A percentile compares a stretch with the other conserved stretches of the same genome.
Conservation (phyloP, 345 rosid genomes). For the Citrus medica region DNA sequence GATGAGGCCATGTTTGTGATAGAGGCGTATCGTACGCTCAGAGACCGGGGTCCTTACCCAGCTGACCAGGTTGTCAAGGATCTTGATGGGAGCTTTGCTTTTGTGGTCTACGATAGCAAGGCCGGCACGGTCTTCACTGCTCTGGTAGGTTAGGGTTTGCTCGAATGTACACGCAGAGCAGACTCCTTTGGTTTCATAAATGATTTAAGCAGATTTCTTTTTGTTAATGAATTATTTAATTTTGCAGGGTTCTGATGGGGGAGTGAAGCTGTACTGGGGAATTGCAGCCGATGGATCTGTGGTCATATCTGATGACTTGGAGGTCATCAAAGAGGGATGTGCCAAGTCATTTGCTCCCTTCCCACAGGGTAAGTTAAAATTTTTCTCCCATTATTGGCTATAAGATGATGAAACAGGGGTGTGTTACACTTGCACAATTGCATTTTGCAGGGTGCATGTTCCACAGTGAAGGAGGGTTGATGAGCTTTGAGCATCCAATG, state of each 20-base stretch:
- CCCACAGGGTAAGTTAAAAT: constrained; percentile 38
- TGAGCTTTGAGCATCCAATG: constrained; percentile 89
- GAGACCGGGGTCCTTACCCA: constrained; percentile 96
- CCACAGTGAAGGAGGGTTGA: constrained; percentile 69
- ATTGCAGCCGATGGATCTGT: constrained; percentile 84
- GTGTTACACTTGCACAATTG: background rate
- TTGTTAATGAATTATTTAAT: too few relatives aligned
- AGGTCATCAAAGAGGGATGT: constrained; percentile 75
- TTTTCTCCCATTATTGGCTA: too few relatives aligned
- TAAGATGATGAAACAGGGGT: too few relatives aligned
- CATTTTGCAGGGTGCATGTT: constrained; percentile 68
- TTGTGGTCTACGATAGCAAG: constrained; percentile 77
- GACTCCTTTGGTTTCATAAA: too few relatives aligned
- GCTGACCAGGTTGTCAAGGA: constrained; percentile 89
- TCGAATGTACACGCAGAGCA: too few relatives aligned
- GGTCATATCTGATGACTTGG: constrained; percentile 74
- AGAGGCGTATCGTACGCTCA: constrained; percentile 79
- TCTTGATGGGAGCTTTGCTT: constrained; percentile 84
- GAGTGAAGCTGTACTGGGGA: constrained; percentile 80
- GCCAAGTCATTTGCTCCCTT: constrained; percentile 96
- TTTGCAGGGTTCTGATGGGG: constrained; percentile 76
- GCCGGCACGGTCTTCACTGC: constrained; percentile 74
- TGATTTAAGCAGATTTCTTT: too few relatives aligned
- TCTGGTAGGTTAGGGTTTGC: constrained; percentile 35
- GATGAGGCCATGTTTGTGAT: constrained; percentile 80